Evolutionary conservation across 2,329 filamentous ascomycete genomes (phyloP), one percentile per base, ranked within the genome.

Genomic region (Botryotinia globosa): DNA sequence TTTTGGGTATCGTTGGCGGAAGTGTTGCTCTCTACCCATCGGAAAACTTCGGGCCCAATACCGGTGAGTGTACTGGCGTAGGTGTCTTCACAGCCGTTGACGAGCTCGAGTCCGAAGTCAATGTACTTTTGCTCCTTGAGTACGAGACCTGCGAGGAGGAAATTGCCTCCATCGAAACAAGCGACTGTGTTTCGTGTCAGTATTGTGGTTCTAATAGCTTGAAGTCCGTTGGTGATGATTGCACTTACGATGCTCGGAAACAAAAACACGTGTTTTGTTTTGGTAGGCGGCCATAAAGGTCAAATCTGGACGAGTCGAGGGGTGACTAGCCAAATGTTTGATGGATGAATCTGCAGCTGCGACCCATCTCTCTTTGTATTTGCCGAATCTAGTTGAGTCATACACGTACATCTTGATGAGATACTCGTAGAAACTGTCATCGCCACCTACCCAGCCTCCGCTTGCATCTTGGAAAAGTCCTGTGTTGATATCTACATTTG

Each of bases 371-470:
- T 94, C 90, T 77, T 86, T 89, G 83, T 95, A 94, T 4, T 81
- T 74, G 2, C 78, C 82, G 78, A 92, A 97, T 4, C 88, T 85
- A 9, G 81, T 77, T 0, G 88, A 85, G 79, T 95, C 91, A 80
- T 97, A 97, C 71, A 95, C 82, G 78, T 90, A 97, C 92, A 96
- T 95, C 84, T 97, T 97, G 81, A 97, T 91, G 45, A 97, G 87
- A 78, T 97, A 97, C 82, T 97, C 93, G 83, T 97, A 97, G 83
- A 91, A 97, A 61, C 90, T 93, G 81, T 97, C 93, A 44, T 87
- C 87, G 10, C 92, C 91, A 68, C 91, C 93, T 56, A 88, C 87
- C 93, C 93, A 97, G 62, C 92, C 91, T 69, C 94, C 93, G 2
- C 76, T 78, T 37, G 86, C 86, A 79, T 95, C 88, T 22, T 87